phyloP scores from a whole-genome alignment of 2,329 filamentous ascomycete species.

The Phyllosticta capitalensis region DNA sequence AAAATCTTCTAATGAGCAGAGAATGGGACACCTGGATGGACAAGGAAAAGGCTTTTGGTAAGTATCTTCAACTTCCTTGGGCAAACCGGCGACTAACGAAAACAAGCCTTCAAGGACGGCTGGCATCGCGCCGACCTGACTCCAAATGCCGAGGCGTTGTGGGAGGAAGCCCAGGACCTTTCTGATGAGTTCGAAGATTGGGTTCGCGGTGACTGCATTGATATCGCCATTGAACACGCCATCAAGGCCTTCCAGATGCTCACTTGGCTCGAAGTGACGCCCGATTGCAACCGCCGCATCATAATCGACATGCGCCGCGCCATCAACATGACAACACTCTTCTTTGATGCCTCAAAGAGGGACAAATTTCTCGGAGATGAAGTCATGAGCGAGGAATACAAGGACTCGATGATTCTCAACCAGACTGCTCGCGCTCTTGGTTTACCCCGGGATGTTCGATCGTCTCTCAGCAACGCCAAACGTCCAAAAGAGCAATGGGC shows the following conservation, averaged over 20 bases:
- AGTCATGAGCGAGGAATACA: constrained; percentile 30
- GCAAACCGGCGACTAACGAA: neutral
- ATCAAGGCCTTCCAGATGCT: constrained; percentile 14
- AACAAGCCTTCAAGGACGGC: constrained; percentile 31
- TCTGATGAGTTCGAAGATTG: neutral
- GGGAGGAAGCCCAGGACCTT: constrained; percentile 20
- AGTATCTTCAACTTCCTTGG: neutral
- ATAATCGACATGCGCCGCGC: constrained; percentile 17
- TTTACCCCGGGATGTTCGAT: constrained; percentile 28
- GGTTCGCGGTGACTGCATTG: neutral
- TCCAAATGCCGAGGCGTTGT: constrained; percentile 29
- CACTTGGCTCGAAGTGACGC: constrained; percentile 17
- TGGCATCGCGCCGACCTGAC: constrained; percentile 39
- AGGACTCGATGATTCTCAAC: constrained; percentile 30
- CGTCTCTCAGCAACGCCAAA: constrained; percentile 28
- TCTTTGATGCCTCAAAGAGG: constrained; percentile 20
- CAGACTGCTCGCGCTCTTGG: constrained; percentile 31
- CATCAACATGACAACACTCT: constrained; percentile 29
- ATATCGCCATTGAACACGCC: neutral
- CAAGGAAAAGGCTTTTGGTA: constrained; percentile 28
- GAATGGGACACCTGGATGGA: constrained; percentile 25
- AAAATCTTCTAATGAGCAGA: too few species aligned
- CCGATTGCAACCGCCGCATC: constrained; percentile 28
- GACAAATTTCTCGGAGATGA: constrained; percentile 12
- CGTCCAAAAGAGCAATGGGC: constrained; percentile 31